A percentile compares a stretch with the other conserved stretches of the same genome.
These are phyloP conservation scores for Alternaria postmessia DNA, from an alignment of 2,329 filamentous ascomycete species.

Conservation along the genomic window DNA sequence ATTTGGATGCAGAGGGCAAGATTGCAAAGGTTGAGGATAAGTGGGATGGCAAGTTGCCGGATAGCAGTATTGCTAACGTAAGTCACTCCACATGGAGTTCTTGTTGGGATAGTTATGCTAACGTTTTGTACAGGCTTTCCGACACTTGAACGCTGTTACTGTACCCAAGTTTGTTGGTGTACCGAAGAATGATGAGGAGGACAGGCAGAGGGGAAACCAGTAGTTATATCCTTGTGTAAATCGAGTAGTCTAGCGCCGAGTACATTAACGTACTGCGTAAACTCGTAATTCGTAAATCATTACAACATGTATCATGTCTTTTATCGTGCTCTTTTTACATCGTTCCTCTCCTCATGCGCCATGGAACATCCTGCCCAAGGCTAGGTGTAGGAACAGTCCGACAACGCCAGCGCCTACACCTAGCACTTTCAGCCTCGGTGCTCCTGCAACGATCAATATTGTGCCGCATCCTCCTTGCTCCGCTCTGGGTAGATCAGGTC, in stretches of 20 bases:
- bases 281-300: conserved; percentile 35
- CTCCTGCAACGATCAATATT: conserved; percentile 46
- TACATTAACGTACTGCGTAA: conserved; percentile 20
- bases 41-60: conserved; percentile 63
- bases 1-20: conserved; percentile 53
- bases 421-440: conserved; percentile 25
- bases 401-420: conserved; percentile 28
- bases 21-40: conserved; percentile 63
- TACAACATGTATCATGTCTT: conserved; percentile 14
- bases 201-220: conserved; percentile 58
- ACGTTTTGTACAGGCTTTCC: conserved; percentile 56
- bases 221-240: conserved; percentile 12
- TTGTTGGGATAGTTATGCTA: conserved; percentile 28
- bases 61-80: conserved; percentile 60
- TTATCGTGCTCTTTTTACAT: conserved; percentile 7
- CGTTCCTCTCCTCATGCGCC: conserved; percentile 14
- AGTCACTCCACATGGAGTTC: conserved; percentile 45
- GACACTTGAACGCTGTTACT: conserved; percentile 60
- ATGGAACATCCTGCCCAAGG: conserved; percentile 39
- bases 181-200: conserved; percentile 63
- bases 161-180: conserved; percentile 62
- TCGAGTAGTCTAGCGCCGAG: conserved; percentile 13
- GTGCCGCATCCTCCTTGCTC: conserved; percentile 48
- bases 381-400: conserved; percentile 34
- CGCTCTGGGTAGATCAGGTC: conserved; percentile 45